A percentile compares a stretch with the other conserved stretches of the same genome.
phyloP scores from a whole-genome alignment of 495 filamentous ascomycete species.

The Aspergillus ellipticus region DNA sequence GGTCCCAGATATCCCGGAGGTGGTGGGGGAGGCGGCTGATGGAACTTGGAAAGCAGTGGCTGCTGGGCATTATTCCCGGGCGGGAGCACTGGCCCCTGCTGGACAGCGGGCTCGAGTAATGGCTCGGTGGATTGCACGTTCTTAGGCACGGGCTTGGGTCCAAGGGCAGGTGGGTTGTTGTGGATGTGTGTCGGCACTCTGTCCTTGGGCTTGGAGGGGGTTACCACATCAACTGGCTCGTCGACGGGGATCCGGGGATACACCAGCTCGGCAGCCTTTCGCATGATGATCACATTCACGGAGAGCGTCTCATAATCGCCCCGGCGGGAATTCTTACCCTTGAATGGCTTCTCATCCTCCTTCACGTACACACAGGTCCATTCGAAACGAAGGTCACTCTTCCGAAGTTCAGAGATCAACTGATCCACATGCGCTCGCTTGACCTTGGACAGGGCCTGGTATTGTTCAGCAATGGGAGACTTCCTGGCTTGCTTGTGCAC shows the following conservation, averaged over 20 bases:
- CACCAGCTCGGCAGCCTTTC: constrained; percentile 17
- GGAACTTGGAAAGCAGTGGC: constrained; percentile 4
- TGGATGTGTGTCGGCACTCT: background rate
- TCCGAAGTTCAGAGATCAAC: constrained; percentile 28
- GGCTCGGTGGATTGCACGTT: background rate
- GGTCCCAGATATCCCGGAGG: background rate
- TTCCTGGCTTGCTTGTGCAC: constrained; percentile 32
- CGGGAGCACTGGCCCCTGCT: background rate
- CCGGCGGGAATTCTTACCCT: constrained; percentile 26
- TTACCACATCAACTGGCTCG: constrained; percentile 13
- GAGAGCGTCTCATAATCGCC: constrained; percentile 32
- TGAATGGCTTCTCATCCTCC: constrained; percentile 21
- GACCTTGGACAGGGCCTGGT: constrained; percentile 24
- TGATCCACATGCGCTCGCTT: constrained; percentile 33
- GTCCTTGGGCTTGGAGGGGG: background rate
- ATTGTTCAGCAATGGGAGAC: constrained; percentile 26
- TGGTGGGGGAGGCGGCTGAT: constrained; percentile 9
- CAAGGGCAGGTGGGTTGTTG: background rate
- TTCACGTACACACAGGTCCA: constrained; percentile 40
- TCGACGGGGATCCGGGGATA: constrained; percentile 17
- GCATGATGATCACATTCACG: constrained; percentile 37
- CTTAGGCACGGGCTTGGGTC: background rate
- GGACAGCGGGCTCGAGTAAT: background rate
- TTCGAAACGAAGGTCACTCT: constrained; percentile 23
- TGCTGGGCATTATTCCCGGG: constrained; percentile 5